These are phyloP conservation scores for Medicago arabica DNA, from an alignment of 306 rosid genomes.

Conservation along the genomic window DNA sequence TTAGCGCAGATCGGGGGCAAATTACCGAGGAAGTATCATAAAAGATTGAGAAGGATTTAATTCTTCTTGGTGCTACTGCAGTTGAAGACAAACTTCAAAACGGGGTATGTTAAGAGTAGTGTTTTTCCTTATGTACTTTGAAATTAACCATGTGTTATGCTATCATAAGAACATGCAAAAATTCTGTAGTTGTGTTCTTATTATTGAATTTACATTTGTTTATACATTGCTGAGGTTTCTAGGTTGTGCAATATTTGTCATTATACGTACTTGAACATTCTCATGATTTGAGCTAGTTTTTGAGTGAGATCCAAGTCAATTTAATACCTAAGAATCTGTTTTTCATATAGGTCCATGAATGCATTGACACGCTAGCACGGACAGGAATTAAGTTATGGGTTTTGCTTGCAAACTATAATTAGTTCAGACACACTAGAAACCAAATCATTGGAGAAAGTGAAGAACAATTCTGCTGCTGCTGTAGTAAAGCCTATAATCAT, in stretches of 20 bases:
- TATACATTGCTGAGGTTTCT: not conserved
- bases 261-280: no score
- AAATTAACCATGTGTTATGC: not conserved
- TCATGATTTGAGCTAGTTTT: no score
- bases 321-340: not conserved
- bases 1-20: no score
- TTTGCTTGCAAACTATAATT: no score
- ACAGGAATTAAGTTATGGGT: slow-evolving; percentile 51
- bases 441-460: no score
- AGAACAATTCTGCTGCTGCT: no score
- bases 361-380: slow-evolving; percentile 51
- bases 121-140: not conserved
- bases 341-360: slow-evolving; percentile 44
- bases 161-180: not conserved
- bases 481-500: no score
- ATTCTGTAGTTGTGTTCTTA: slow-evolving; percentile 8
- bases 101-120: slow-evolving; percentile 40
- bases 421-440: no score
- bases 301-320: not conserved
- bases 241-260: no score
- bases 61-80: slow-evolving; percentile 52
- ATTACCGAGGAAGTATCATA: slow-evolving; percentile 40
- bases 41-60: slow-evolving; percentile 44
- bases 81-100: slow-evolving; percentile 51
- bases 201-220: not conserved